phyloP scores from a whole-genome alignment of 2,329 filamentous ascomycete species.

The Monilinia laxa region DNA sequence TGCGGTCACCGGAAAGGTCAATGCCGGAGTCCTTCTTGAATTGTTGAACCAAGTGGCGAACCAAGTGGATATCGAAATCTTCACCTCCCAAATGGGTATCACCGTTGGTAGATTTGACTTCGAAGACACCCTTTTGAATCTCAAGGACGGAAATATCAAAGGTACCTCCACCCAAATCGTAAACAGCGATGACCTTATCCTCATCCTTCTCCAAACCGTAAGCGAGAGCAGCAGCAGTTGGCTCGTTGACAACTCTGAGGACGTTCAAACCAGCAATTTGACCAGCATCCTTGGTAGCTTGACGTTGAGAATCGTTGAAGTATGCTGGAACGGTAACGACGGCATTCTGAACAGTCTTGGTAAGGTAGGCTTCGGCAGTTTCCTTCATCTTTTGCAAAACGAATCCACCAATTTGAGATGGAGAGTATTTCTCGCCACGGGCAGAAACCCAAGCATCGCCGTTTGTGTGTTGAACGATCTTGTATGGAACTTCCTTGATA shows the following conservation, averaged over 20 bases:
- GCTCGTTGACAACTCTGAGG: constrained; percentile 96
- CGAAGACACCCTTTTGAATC: constrained; percentile 97
- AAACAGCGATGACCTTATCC: constrained; percentile 88
- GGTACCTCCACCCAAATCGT: constrained; percentile 97
- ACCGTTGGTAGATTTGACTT: constrained; percentile 99
- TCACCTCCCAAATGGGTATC: constrained; percentile 98
- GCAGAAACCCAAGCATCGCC: constrained; percentile 95
- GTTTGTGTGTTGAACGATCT: constrained; percentile 96
- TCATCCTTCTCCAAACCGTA: constrained; percentile 95
- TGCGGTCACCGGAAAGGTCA: constrained; percentile 87
- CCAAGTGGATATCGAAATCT: constrained; percentile 93
- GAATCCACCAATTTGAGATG: constrained; percentile 97
- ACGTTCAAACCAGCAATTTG: constrained; percentile 96
- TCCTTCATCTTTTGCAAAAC: constrained; percentile 99
- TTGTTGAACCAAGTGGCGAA: constrained; percentile 87
- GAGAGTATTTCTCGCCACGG: constrained; percentile 92
- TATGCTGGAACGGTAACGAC: constrained; percentile 97
- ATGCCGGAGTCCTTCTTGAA: constrained; percentile 97
- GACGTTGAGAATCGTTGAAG: constrained; percentile 98
- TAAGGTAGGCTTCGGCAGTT: constrained; percentile 89
- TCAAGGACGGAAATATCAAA: constrained; percentile 98
- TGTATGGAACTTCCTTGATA: constrained; percentile 97
- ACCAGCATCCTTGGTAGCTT: constrained; percentile 97
- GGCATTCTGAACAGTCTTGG: constrained; percentile 89
- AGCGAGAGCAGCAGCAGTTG: constrained; percentile 90